Conservation (phyloP, 352 stramenopile genomes). For the Phytophthora europaea region DNA sequence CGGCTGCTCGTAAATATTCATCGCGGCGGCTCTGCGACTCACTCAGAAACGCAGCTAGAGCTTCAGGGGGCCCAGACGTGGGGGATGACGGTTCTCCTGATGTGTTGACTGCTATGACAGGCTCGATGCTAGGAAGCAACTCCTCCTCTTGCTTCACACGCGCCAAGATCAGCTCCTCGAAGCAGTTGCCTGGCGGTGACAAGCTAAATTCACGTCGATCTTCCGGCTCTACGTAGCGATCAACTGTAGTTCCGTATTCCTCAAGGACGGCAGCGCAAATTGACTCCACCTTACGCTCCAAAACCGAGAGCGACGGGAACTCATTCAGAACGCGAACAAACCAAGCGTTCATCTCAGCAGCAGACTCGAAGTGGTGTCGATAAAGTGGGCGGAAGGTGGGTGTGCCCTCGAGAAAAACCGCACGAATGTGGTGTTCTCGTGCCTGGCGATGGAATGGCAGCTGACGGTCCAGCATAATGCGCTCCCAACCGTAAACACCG, state of each 20-base stretch:
- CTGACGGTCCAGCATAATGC: slow-evolving; percentile 74
- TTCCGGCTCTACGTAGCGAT: slow-evolving; percentile 64
- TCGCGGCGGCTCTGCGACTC: slow-evolving; percentile 54
- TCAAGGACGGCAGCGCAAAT: slow-evolving; percentile 60
- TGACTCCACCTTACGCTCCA: slow-evolving; percentile 80
- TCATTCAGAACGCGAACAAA: slow-evolving; percentile 73
- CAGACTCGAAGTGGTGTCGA: slow-evolving; percentile 67
- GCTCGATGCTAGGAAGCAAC: slow-evolving; percentile 36
- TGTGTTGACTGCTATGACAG: slow-evolving; percentile 1
- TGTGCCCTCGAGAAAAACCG: slow-evolving; percentile 78
- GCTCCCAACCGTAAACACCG: slow-evolving; percentile 78
- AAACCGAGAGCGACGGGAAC: slow-evolving; percentile 75
- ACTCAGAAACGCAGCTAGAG: slow-evolving; percentile 36
- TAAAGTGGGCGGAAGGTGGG: slow-evolving; percentile 65
- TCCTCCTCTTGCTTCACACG: slow-evolving; percentile 51
- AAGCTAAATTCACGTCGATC: slow-evolving; percentile 76
- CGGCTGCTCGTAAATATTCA: slow-evolving; percentile 52
- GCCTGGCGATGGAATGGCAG: slow-evolving; percentile 81
- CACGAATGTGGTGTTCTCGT: slow-evolving; percentile 74
- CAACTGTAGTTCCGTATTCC: slow-evolving; percentile 6
- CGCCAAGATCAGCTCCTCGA: slow-evolving; percentile 56
- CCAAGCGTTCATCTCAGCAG: slow-evolving; percentile 60
- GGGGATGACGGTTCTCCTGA: slow-evolving; percentile 5
- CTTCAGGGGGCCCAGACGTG: slow-evolving; percentile 21
- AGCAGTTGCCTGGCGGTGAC: slow-evolving; percentile 64